Evolutionary conservation across 2,329 filamentous ascomycete genomes (phyloP), one percentile per base, ranked within the genome.

Genomic region (Fusarium pseudonygamai): DNA sequence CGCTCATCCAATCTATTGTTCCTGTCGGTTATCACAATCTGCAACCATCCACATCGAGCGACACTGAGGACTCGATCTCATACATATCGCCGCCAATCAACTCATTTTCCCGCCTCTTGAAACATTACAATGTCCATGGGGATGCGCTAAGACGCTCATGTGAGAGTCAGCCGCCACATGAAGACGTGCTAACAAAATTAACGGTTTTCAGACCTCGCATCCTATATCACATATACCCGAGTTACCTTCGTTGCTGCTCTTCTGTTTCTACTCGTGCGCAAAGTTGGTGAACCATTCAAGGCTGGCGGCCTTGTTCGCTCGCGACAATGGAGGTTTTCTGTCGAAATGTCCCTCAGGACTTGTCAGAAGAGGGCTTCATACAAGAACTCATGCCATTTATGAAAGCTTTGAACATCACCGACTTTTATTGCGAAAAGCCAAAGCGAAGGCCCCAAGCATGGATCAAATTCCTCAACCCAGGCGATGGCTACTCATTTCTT

Each of bases 261-360:
- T 55, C 20, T n/a, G 14, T 22, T 37, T 22, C 14, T 28, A n/a
- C 9, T 34, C 22, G n/a, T 22, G 10, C 3, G n/a, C n/a, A 14
- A 22, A 12, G 16, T 12, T n/a, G 22, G 26, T 16, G 8, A 32
- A 22, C 18, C 14, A 43, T 14, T 18, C 9, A 20, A 45, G 28
- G 34, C n/a, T 7, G 11, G 10, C 24, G 40, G 26, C 13, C 53
- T 28, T 18, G 20, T 5, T 15, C 42, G 8, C 20, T 15, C 11
- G 20, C 15, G 14, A 63, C 28, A 8, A 88, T 89, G 84, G 86
- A 89, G 68, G 82, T 86, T 16, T 84, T 84, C 40, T 74, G 89
- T 37, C 69, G 60, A 20, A 83, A 84, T 16, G 79, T 89, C 20
- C 86, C 87, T 3, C 36, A 58, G 15, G 78, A 82, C 34, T 72